Base-by-base conservation (phyloP, 768 basidiomycete genomes). In the Candolleomyces eurysporus region DNA sequence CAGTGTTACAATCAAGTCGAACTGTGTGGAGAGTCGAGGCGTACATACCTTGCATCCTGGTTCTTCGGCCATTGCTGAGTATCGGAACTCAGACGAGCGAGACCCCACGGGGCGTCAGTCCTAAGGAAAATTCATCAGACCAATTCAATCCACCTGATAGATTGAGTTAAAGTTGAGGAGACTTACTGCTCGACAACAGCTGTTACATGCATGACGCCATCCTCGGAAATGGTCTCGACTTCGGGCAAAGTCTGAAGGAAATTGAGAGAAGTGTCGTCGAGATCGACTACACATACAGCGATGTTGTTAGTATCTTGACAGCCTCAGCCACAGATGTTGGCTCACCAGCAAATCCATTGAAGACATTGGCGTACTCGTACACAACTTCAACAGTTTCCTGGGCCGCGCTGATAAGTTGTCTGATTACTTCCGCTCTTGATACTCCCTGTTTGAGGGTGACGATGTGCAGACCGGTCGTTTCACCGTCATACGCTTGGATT, bases 261-360 rank as follows among this genome's bases (percentile, higher is more conserved):
- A 30, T 69, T 66, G 42, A 75, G 64, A 8, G 69, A 61, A 19
- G 63, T 66, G 0, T 63, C 65, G 45, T 69, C 64, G 46, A 71
- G 63, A 19, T 66, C 54, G 14, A 62, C 67, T 69, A 40, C 36
- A 11, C 8, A 36, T 7, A 36, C 36, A 36, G 11, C 3, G 36
- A 36, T 36, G 2, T 36, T 11, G 36, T 36, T 36, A 36, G 36
- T 11, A 11, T 26, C 26, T 11, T 11, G 49, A 14, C n/a, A 43
- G 10, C 5, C 43, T 17, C 48, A 43, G 48, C 21, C 36, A 39
- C n/a, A 3, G 14, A 45, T 39, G 13, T 32, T 48, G 52, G 21
- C 65, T 7, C 42, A 72, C 73, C 71, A n/a, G 72, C 71, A 39
- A 77, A 71, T 13, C 73, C 73, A 45, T 75, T 72, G 51, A 76